Evolutionary conservation across 345 rosid species (phyloP).

Genomic region (Punica granatum): DNA sequence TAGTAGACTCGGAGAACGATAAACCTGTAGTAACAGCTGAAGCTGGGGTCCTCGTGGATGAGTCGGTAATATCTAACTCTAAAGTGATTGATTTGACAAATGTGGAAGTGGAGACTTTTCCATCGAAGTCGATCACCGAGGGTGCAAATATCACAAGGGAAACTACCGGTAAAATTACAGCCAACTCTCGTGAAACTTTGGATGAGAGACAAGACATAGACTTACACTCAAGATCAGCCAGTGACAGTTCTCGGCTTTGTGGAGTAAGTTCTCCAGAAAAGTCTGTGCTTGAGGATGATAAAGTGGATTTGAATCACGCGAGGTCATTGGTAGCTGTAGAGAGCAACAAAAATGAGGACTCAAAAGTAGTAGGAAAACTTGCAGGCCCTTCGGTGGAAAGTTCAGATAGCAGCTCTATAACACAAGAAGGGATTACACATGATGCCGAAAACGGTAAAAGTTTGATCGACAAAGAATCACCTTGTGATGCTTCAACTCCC

Average conservation of each 20-base stretch:
- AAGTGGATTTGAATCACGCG: conserved; percentile 8
- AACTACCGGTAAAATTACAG: neutral
- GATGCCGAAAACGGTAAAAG: conserved; percentile 15
- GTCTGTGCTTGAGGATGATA: conserved; percentile 16
- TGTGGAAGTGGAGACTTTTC: conserved; percentile 20
- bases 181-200: neutral
- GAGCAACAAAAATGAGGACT: conserved; percentile 4
- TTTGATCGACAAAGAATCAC: conserved; percentile 13
- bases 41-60: conserved; percentile 2
- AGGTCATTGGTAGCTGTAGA: conserved; percentile 8
- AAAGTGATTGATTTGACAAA: conserved; percentile 1
- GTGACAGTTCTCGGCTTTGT: neutral
- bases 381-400: conserved; percentile 19
- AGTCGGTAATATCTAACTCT: conserved; percentile 12
- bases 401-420: conserved; percentile 14
- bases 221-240: neutral
- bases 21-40: conserved; percentile 16
- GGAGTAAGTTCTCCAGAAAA: conserved; percentile 5
- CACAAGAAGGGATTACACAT: conserved; percentile 2
- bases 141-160: neutral
- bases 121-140: conserved; percentile 7
- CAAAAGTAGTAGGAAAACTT: conserved; percentile 9
- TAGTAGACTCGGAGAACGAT: conserved; percentile 12
- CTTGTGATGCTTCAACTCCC: conserved; percentile 15
- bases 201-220: neutral